Evolutionary conservation across 2,329 filamentous ascomycete species (phyloP), one percentile per base, ranked within the genome.

Genomic region (Diaporthe destruens): DNA sequence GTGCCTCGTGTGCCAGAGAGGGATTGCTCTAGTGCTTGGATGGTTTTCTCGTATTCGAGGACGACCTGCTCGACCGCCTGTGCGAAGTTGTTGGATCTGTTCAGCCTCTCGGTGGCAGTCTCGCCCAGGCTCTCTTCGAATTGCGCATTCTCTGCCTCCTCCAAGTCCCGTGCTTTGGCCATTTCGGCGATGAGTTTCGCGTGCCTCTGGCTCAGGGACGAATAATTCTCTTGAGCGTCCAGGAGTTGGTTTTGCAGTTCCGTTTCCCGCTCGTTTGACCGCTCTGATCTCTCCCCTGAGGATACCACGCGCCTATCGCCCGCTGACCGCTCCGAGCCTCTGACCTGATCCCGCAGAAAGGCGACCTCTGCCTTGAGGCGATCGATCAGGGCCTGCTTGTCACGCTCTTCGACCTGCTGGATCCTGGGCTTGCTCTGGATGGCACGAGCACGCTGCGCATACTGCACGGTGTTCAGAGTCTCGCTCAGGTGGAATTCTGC

Each of bases 391-490:
- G 94, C 95, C 81, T 97, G 94, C 82, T 98, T 98, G 83, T 99
- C 96, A 70, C 93, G 91, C 75, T 98, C 96, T 77, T 98, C 96
- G 20, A 94, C 86, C 80, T 98, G 94, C 82, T 99, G 96, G 74
- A 99, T 98, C 74, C 95, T 92, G 9, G 96, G 97, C 82, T 98
- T 98, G 84, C 94, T 98, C 85, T 99, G 96, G 74, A 99, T 99
- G 1, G 95, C 95, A 76, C 96, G 92, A 75, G 96, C 97, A 76
- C 96, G 91, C 84, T 98, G 96, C 8, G 96, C 96, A 83, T 99
- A 99, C 81, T 98, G 94, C 29, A 99, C 94, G 0, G 96, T 99
- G 81, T 99, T 99, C 72, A 99, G 86, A 0, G 97, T 98, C 84
- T 99, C 96, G 84, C 95, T 98, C 56, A 99, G 86, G 81, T 99